Evolutionary conservation across 495 filamentous ascomycete genomes (phyloP).

Genomic region (Hyaloscypha bicolor): DNA sequence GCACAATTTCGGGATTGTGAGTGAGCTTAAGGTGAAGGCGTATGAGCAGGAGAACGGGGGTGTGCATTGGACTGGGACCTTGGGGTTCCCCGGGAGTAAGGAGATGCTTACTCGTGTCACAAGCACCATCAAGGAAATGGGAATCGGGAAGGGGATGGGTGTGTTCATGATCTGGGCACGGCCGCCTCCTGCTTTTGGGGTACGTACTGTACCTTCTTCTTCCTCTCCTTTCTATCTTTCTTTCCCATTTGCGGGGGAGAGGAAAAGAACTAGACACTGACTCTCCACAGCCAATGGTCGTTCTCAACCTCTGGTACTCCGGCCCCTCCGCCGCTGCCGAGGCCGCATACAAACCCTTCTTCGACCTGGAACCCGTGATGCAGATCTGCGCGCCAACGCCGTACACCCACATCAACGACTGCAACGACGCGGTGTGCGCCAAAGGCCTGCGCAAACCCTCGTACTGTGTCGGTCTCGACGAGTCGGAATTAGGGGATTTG

Average conservation of each 20-base stretch:
- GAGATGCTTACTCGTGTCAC: neutral
- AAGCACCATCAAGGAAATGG: neutral
- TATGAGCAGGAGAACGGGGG: slow-evolving; percentile 12
- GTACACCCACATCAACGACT: neutral
- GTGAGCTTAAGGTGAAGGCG: slow-evolving; percentile 39
- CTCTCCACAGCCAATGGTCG: slow-evolving; percentile 1
- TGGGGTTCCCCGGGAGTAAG: slow-evolving; percentile 3
- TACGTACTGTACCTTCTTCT: neutral
- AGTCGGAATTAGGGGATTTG: neutral
- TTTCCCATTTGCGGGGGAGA: no score
- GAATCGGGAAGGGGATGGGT: slow-evolving; percentile 4
- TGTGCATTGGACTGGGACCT: slow-evolving; percentile 4
- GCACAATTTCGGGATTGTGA: slow-evolving; percentile 52
- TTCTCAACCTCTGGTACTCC: slow-evolving; percentile 14
- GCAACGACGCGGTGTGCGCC: neutral
- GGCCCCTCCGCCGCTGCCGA: neutral
- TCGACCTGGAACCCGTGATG: slow-evolving; percentile 3
- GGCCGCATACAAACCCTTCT: slow-evolving; percentile 1
- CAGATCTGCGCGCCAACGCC: neutral
- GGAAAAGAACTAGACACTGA: neutral
- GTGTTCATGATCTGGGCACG: neutral
- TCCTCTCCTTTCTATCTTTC: neutral
- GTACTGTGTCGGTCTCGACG: neutral
- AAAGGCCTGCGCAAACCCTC: slow-evolving; percentile 5
- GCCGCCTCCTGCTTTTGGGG: neutral